A percentile compares a stretch with the other conserved stretches of the same genome.
phyloP scores from a whole-genome alignment of 1,139 yeast genomes.

The Yamadazyma conglobata region DNA sequence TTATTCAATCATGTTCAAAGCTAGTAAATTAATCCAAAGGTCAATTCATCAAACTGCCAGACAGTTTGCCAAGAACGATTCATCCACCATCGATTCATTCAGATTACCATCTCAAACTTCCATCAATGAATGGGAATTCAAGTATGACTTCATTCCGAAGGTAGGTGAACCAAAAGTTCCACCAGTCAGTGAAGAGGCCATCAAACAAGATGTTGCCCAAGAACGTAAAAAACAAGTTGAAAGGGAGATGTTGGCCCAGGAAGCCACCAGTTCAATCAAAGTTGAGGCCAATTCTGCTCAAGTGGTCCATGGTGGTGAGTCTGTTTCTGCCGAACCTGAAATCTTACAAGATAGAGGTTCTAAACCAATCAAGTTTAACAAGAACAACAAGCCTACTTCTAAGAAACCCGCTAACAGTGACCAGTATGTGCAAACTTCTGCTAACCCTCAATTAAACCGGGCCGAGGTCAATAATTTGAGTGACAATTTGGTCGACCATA shows the following conservation, averaged over 20 bases:
- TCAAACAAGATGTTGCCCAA: conserved; percentile 46
- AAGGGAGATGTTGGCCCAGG: conserved; percentile 37
- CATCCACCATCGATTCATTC: conserved; percentile 44
- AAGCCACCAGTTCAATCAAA: conserved; percentile 36
- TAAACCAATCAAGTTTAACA: conserved; percentile 22
- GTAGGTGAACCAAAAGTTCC: conserved; percentile 48
- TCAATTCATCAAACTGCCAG: conserved; percentile 13
- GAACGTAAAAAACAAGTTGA: conserved; percentile 41
- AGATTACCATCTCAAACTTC: conserved; percentile 47
- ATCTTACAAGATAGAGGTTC: conserved; percentile 34
- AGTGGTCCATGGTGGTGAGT: conserved; percentile 46
- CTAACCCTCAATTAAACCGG: conserved; percentile 42
- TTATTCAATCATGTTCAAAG: conserved; percentile 5
- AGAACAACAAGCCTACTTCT: conserved; percentile 13
- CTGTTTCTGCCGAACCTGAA: conserved; percentile 38
- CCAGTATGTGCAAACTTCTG: conserved; percentile 40
- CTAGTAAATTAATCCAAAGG: conserved; percentile 13
- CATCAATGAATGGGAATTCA: conserved; percentile 49
- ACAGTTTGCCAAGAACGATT: conserved; percentile 38
- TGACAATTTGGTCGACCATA: conserved; percentile 37
- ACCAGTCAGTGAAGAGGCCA: conserved; percentile 50
- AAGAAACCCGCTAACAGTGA: conserved; percentile 40
- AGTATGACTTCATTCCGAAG: conserved; percentile 48
- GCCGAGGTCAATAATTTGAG: conserved; percentile 38
- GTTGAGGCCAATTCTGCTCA: conserved; percentile 44